Evolutionary conservation across 768 basidiomycete genomes (phyloP).

Genomic region (Podaxis carcinomalis): DNA sequence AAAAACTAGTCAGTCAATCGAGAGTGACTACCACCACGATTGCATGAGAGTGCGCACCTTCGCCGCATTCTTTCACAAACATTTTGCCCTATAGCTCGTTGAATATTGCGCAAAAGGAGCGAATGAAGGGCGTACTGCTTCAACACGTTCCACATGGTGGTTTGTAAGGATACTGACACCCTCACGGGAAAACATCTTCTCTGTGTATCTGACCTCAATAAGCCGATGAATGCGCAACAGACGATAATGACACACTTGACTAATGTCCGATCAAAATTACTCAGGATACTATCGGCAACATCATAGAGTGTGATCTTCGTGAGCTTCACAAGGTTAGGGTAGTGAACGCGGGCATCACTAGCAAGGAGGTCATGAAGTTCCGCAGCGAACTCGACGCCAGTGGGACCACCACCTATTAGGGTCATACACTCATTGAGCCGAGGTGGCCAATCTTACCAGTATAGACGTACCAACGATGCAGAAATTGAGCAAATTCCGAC

Average conservation of each 20-base stretch:
- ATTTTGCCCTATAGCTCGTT: conserved; percentile 48
- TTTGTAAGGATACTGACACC: conserved; percentile 70
- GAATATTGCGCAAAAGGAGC: not conserved
- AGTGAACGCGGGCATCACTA: conserved; percentile 57
- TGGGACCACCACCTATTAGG: conserved; percentile 62
- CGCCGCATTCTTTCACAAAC: conserved; percentile 67
- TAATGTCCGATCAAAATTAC: conserved; percentile 66
- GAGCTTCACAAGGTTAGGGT: conserved; percentile 58
- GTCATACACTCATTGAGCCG: not conserved
- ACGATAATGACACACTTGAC: conserved; percentile 38
- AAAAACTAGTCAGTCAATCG: not conserved
- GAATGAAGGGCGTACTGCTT: conserved; percentile 35
- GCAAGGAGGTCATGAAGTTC: conserved; percentile 77
- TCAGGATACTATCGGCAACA: conserved; percentile 73
- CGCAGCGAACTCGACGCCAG: conserved; percentile 81
- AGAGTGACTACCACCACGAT: conserved; percentile 1
- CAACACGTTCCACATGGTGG: conserved; percentile 70
- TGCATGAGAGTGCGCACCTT: conserved; percentile 37
- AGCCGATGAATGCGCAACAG: not conserved
- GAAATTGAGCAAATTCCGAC: conserved; percentile 75
- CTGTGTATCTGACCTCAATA: conserved; percentile 49
- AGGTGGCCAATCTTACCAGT: not conserved
- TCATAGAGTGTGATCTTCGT: conserved; percentile 79
- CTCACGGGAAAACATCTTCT: conserved; percentile 66
- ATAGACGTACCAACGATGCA: conserved; percentile 69